Evolutionary conservation across 2,329 filamentous ascomycete species (phyloP), one percentile per base, ranked within the genome.

Genomic region (Pseudogymnoascus sp.): DNA sequence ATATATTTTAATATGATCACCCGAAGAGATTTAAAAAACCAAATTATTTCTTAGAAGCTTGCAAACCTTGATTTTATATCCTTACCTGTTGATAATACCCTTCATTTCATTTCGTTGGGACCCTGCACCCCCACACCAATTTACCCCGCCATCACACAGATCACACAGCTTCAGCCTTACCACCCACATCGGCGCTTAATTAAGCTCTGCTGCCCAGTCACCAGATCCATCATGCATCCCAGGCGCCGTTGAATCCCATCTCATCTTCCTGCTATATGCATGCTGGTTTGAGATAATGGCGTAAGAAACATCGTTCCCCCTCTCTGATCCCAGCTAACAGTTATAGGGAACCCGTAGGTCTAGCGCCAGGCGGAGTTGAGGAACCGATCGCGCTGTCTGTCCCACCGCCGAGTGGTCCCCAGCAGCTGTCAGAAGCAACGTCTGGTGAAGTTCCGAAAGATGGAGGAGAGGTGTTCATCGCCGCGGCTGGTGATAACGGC

Each of bases 141-240:
- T 53, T 53, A 53, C 46, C 46, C 46, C 46, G 25, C 46, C 46
- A 53, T 31, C 46, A 53, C 21, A 25, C 42, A 34, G 31, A 25
- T 25, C 12, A n/a, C 46, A 31, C 46, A 53, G 46, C 46, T 53
- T 31, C 46, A 53, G 46, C 46, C 46, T 53, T 53, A 53, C 46
- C 46, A 53, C 46, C 46, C 25, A 53, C 46, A 31, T 31, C 23
- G 2, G 46, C 46, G 46, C 46, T 31, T 53, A 53, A 53, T 31
- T 53, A 53, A 53, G 46, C 46, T 53, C 46, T 31, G 7, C 25
- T 31, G 25, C 46, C 42, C 25, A 2, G 7, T 31, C 14, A 12
- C 25, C 5, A 4, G 25, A 53, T 53, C n/a, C n/a, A 53, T 53
- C 23, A 53, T 53, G 46, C 11, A 53, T 31, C 23, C 7, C 23